These are phyloP conservation scores for Coelastrella sp. DNA, from an alignment of 139 green algal species.

Conservation along the genomic window DNA sequence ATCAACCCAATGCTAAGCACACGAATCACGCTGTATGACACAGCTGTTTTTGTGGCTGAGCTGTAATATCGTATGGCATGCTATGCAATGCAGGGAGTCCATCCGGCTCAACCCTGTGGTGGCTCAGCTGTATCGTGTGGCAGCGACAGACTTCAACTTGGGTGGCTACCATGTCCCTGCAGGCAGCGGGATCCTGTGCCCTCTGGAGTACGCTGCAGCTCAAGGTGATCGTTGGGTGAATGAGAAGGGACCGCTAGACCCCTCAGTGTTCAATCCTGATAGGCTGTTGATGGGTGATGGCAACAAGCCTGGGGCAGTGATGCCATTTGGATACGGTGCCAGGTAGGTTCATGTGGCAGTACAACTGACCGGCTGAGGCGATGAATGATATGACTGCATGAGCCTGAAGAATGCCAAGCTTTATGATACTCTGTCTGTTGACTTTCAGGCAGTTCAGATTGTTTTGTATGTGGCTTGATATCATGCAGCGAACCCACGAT, in stretches of 20 bases:
- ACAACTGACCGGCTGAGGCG: background rate
- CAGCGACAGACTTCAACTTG: constrained; percentile 2
- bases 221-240: background rate
- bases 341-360: too few relatives aligned
- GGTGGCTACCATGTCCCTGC: background rate
- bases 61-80: too few relatives aligned
- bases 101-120: constrained; percentile 12
- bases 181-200: background rate
- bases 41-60: too few relatives aligned
- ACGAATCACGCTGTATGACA: too few relatives aligned
- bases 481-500: too few relatives aligned
- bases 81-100: background rate
- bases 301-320: background rate
- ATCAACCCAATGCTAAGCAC: too few relatives aligned
- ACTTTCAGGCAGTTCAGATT: too few relatives aligned
- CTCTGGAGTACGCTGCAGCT: background rate
- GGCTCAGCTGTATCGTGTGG: background rate
- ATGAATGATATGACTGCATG: background rate
- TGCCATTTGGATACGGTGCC: constrained; percentile 32
- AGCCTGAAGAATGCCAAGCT: background rate
- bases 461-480: too few relatives aligned
- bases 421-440: too few relatives aligned
- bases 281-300: constrained; percentile 8
- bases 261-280: constrained; percentile 11
- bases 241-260: background rate